These are phyloP conservation scores for Hyaloperonospora brassicae DNA, from an alignment of 352 stramenopile species.

Conservation along the genomic window DNA sequence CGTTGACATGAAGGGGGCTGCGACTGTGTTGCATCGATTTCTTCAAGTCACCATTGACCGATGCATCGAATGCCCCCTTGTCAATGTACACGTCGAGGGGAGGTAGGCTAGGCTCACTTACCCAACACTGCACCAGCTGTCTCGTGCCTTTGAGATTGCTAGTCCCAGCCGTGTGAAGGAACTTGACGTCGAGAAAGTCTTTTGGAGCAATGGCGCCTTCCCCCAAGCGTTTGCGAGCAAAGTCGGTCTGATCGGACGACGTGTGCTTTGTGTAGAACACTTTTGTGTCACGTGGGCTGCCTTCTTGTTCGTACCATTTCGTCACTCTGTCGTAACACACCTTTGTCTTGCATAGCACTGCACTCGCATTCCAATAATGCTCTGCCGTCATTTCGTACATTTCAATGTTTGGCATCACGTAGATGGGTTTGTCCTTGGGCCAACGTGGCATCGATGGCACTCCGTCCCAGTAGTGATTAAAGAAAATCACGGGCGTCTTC, in stretches of 20 bases:
- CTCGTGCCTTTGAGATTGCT: slow-evolving; percentile 46
- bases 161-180: slow-evolving; percentile 44
- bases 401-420: slow-evolving; percentile 45
- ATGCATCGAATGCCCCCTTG: slow-evolving; percentile 12
- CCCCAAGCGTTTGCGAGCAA: slow-evolving; percentile 16
- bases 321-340: slow-evolving; percentile 34
- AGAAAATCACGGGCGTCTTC: slow-evolving; percentile 39
- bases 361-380: slow-evolving; percentile 45
- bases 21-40: slow-evolving; percentile 12
- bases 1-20: slow-evolving; percentile 28
- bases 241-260: slow-evolving; percentile 28
- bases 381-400: slow-evolving; percentile 43
- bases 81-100: slow-evolving; percentile 33
- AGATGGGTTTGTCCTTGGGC: slow-evolving; percentile 35
- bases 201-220: slow-evolving; percentile 18
- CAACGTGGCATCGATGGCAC: slow-evolving; percentile 12
- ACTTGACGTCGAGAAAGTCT: slow-evolving; percentile 33
- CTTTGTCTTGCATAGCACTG: slow-evolving; percentile 54
- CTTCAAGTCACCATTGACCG: slow-evolving; percentile 12
- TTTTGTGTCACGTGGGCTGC: slow-evolving; percentile 20
- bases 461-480: slow-evolving; percentile 53
- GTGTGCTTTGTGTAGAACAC: slow-evolving; percentile 54
- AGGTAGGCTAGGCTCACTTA: slow-evolving; percentile 32
- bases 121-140: slow-evolving; percentile 49
- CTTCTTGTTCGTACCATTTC: slow-evolving; percentile 42